These are phyloP conservation scores for Jackrogersella multiformis DNA, from an alignment of 495 filamentous ascomycete genomes.

Conservation along the genomic window DNA sequence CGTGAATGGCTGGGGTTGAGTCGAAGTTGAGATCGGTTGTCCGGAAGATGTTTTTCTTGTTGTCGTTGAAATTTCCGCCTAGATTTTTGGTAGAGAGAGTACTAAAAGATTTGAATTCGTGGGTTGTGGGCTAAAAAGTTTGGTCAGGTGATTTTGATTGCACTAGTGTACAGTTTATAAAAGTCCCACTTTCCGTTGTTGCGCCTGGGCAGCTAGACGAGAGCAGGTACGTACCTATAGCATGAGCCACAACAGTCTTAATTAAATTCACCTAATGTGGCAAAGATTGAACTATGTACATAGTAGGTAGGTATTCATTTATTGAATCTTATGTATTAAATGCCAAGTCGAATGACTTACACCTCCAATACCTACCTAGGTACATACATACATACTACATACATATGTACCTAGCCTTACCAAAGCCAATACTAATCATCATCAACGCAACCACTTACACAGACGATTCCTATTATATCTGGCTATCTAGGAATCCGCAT, in stretches of 20 bases:
- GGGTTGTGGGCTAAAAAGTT: constrained; percentile 44
- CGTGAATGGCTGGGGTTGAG: constrained; percentile 51
- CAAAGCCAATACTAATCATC: constrained; percentile 14
- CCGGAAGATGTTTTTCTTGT: constrained; percentile 43
- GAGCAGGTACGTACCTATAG: constrained; percentile 17
- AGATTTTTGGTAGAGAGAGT: constrained; percentile 43
- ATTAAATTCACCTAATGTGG: too few species aligned
- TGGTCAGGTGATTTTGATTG: constrained; percentile 40
- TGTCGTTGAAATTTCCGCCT: constrained; percentile 48
- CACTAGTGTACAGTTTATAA: too few species aligned
- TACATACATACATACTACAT: too few species aligned
- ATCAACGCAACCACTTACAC: constrained; percentile 14
- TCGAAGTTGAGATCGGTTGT: constrained; percentile 46
- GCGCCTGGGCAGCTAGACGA: constrained; percentile 22
- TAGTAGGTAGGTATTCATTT: constrained; percentile 27
- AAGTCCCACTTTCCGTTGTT: neutral
- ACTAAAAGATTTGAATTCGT: constrained; percentile 46
- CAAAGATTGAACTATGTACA: too few species aligned
- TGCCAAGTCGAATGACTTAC: too few species aligned
- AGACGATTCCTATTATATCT: neutral
- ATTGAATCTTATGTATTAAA: constrained; percentile 5
- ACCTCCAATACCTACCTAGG: too few species aligned
- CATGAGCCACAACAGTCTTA: constrained; percentile 28
- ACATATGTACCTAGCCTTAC: too few species aligned
- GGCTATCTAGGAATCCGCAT: neutral